phyloP scores from a whole-genome alignment of 352 stramenopile genomes.

The Phytophthora pini region DNA sequence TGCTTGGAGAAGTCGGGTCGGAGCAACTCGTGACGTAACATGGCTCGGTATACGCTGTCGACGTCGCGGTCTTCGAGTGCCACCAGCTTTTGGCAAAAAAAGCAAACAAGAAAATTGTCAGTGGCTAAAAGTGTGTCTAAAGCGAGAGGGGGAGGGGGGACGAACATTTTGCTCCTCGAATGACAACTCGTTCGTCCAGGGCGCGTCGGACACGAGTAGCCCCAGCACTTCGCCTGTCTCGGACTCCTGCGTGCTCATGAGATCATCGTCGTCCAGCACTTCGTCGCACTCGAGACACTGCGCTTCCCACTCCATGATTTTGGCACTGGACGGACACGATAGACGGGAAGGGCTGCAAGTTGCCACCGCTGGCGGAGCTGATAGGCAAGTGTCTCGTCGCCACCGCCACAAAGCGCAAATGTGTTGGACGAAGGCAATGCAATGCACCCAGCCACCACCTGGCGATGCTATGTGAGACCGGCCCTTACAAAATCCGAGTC shows the following conservation, averaged over 20 bases:
- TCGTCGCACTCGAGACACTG: constrained; percentile 83
- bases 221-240: constrained; percentile 24
- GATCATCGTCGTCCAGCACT: constrained; percentile 74
- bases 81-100: constrained; percentile 47
- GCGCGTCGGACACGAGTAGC: constrained; percentile 22
- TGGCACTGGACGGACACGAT: constrained; percentile 7
- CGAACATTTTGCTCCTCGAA: constrained; percentile 54
- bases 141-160: not conserved
- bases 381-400: constrained; percentile 15
- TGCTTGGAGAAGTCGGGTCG: constrained; percentile 74
- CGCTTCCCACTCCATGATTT: constrained; percentile 63
- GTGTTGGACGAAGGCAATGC: constrained; percentile 40
- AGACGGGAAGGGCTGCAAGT: constrained; percentile 1
- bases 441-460: constrained; percentile 21
- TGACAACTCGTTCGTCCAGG: constrained; percentile 37
- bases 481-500: constrained; percentile 28
- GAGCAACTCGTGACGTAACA: constrained; percentile 77
- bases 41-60: constrained; percentile 71
- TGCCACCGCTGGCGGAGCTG: not conserved
- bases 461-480: constrained; percentile 28
- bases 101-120: constrained; percentile 14
- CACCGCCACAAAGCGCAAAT: constrained; percentile 32
- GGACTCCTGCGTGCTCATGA: constrained; percentile 49
- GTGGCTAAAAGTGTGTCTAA: not conserved
- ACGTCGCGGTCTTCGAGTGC: constrained; percentile 80